A percentile compares a stretch with the other conserved stretches of the same genome.
These are phyloP conservation scores for Salvia splendens DNA, from an alignment of 257 asterid species.

Conservation along the genomic window DNA sequence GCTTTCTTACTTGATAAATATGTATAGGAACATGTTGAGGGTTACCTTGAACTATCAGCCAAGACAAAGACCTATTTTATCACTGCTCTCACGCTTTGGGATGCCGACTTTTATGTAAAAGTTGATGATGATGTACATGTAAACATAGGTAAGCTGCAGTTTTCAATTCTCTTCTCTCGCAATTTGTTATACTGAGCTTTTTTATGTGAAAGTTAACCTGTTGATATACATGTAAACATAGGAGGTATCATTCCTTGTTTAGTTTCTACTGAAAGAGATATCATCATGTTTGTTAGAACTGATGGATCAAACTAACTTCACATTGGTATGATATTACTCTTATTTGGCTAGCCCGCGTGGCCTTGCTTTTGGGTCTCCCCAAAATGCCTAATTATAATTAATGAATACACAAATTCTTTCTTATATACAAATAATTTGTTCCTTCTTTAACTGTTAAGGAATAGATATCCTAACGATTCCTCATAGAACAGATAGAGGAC, in stretches of 20 bases:
- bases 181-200: conserved; percentile 72
- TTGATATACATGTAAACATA: conserved; percentile 75
- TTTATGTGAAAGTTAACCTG: conserved; percentile 74
- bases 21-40: conserved; percentile 84
- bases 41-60: conserved; percentile 91
- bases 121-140: conserved; percentile 96
- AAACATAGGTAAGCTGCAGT: conserved; percentile 60
- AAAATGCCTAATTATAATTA: neutral
- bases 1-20: conserved; percentile 22
- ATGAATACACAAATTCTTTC: neutral
- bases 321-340: neutral
- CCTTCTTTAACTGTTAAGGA: neutral
- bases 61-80: conserved; percentile 78
- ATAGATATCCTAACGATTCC: neutral
- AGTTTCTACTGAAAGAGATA: neutral
- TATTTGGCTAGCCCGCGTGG: neutral
- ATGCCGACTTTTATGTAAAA: conserved; percentile 89
- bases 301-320: conserved; percentile 1
- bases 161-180: conserved; percentile 40
- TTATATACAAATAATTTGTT: neutral
- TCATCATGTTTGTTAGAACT: conserved; percentile 1
- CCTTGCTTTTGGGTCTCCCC: neutral
- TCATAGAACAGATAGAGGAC: neutral
- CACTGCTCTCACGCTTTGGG: conserved; percentile 81
- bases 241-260: conserved; percentile 33